A percentile compares a stretch with the other conserved stretches of the same genome.
phyloP scores from a whole-genome alignment of 805 yeast genomes.

The Lipomyces oligophaga region DNA sequence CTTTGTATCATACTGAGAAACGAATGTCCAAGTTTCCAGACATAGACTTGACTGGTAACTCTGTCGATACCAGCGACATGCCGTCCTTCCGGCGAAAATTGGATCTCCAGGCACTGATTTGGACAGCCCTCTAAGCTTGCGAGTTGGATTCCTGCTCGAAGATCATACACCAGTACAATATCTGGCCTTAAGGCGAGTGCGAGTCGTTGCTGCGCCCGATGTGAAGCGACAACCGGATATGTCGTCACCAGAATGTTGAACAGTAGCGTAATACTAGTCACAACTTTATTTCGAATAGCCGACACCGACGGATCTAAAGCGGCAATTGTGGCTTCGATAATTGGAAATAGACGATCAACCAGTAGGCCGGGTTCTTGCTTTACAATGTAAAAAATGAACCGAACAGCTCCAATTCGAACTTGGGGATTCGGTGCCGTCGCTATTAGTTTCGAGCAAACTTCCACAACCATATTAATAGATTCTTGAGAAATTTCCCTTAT shows the following conservation, averaged over 20 bases:
- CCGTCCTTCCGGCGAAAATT: conserved; percentile 30
- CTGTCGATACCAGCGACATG: conserved; percentile 28
- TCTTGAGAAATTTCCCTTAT: conserved; percentile 2
- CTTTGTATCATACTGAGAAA: conserved; percentile 28
- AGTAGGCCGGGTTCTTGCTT: conserved; percentile 16
- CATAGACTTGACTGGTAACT: conserved; percentile 16
- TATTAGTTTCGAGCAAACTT: conserved; percentile 18
- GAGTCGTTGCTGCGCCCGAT: conserved; percentile 30
- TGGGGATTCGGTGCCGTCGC: conserved; percentile 7
- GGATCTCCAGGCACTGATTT: conserved; percentile 15
- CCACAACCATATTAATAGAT: conserved; percentile 21
- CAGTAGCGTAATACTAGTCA: conserved; percentile 21
- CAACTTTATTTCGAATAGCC: conserved; percentile 22
- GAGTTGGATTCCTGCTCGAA: conserved; percentile 30
- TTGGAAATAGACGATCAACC: conserved; percentile 22
- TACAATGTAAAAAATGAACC: conserved; percentile 12
- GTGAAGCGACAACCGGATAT: conserved; percentile 27
- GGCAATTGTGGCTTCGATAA: conserved; percentile 25
- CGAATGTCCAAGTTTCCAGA: conserved; percentile 31
- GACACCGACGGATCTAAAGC: conserved; percentile 22
- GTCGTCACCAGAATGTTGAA: conserved; percentile 21
- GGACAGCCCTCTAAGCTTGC: conserved; percentile 27
- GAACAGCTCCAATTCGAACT: conserved; percentile 26
- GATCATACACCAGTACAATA: conserved; percentile 27
- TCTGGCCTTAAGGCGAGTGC: conserved; percentile 28